phyloP scores from a whole-genome alignment of 345 rosid species.

The Murraya paniculata region DNA sequence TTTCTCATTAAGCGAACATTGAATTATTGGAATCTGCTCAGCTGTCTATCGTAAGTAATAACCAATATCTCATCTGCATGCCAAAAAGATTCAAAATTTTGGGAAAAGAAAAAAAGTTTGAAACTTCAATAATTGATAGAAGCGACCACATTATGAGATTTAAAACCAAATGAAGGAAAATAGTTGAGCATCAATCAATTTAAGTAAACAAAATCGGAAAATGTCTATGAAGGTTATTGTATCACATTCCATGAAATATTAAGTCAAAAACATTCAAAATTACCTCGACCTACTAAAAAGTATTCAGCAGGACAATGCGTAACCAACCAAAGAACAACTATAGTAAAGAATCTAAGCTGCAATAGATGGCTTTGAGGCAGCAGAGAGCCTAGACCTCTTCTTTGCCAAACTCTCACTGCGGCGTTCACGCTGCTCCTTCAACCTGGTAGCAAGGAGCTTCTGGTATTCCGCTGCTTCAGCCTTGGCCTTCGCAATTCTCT shows the following conservation, averaged over 20 bases:
- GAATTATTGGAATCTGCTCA: too few species aligned
- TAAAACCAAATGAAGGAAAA: neutral
- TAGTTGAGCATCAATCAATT: neutral
- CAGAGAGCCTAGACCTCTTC: conserved; percentile 80
- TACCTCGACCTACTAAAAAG: neutral
- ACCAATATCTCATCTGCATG: too few species aligned
- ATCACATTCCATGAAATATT: too few species aligned
- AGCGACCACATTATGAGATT: neutral
- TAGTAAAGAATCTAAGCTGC: conserved; percentile 37
- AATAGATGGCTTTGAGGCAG: conserved; percentile 69
- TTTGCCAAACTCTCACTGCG: conserved; percentile 91
- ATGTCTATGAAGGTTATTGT: neutral
- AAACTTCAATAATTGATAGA: neutral
- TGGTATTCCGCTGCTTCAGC: conserved; percentile 88
- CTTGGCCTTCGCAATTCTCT: conserved; percentile 82
- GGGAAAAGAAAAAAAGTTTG: too few species aligned
- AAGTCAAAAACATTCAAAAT: conserved; percentile 4
- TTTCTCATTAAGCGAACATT: too few species aligned
- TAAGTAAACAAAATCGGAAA: neutral
- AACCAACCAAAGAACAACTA: neutral
- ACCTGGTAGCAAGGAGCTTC: conserved; percentile 77
- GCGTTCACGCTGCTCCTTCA: conserved; percentile 85
- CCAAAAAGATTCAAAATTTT: neutral
- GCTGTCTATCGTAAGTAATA: too few species aligned
- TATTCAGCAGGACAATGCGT: neutral